Percentiles rank a stretch among this genome's conserved stretches.
These are phyloP conservation scores for Rubus parviflorus DNA, from an alignment of 306 rosid genomes.

Conservation along the genomic window DNA sequence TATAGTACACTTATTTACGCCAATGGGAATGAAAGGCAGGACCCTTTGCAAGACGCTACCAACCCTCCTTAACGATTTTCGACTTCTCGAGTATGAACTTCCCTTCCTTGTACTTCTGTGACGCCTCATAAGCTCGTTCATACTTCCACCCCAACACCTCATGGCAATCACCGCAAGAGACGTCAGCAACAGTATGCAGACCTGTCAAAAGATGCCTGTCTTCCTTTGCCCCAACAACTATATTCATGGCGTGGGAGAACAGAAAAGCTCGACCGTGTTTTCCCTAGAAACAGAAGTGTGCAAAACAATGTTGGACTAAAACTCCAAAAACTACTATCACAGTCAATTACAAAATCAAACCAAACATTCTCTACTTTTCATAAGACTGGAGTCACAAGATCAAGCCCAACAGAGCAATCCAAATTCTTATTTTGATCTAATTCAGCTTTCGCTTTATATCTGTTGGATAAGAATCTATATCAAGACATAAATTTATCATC, in stretches of 20 bases:
- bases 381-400: slow-evolving; percentile 1
- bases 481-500: neutral
- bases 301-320: slow-evolving; percentile 30
- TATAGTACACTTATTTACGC: slow-evolving; percentile 31
- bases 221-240: slow-evolving; percentile 79
- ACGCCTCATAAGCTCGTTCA: slow-evolving; percentile 79
- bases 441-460: neutral
- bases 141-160: slow-evolving; percentile 97
- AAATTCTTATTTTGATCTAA: neutral
- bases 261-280: slow-evolving; percentile 92
- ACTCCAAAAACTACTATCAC: neutral
- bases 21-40: slow-evolving; percentile 37
- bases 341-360: neutral
- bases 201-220: slow-evolving; percentile 91
- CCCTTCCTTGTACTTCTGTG: slow-evolving; percentile 98
- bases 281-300: slow-evolving; percentile 53
- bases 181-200: slow-evolving; percentile 94
- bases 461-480: neutral
- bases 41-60: slow-evolving; percentile 53
- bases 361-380: neutral
- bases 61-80: slow-evolving; percentile 85
- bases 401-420: neutral
- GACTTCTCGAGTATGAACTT: slow-evolving; percentile 94
- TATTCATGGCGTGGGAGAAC: slow-evolving; percentile 93
- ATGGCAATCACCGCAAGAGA: slow-evolving; percentile 77